Base-by-base conservation (phyloP, 75 land plant genomes). In the Cupressus sempervirens region DNA sequence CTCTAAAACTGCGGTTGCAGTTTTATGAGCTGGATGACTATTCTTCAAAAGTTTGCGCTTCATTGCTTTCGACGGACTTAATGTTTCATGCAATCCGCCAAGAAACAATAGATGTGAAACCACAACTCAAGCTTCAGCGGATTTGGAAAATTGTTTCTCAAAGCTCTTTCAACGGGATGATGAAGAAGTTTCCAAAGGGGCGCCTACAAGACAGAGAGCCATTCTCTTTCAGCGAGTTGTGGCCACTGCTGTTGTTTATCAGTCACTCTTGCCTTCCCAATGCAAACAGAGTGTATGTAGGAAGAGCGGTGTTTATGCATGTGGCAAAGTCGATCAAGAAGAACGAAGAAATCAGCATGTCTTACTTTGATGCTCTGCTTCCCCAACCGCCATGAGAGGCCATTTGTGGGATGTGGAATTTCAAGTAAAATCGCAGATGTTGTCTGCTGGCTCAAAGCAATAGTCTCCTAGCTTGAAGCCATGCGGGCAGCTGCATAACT, bases 211-310 rank as follows among this genome's bases (percentile, higher is more conserved):
- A 46, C 48, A 12, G 18, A 4, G 13, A 30, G 34, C 11, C 3
- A 38, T 8, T 41, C 3, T 1, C 3, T 76, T 76, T 54, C 20
- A 85, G 56, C 15, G 88, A 88, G 7, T 48, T 89, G 18, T 86
- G 88, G 90, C 48, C 73, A 34, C 86, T 87, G 3, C 86, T 88
- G 15, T 86, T 88, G 11, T 86, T 89, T 54, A 80, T 87, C 53
- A 89, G 87, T 76, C 90, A 89, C 72, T 89, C 88, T 0, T 86
- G 88, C 81, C 43, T 45, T 10, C 88, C 90, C 5, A 89, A 89
- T 43, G 85, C 83, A 2, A 75, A 56, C 18, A 77, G 82, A 23
- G 50, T 83, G 7, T 0, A 87, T 12, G 88, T 89, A 13, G 86
- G 90, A 41, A 82, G 72, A 0, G 84, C 90, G 1, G 54, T 89